These are phyloP conservation scores for Trichocladium uniseriatum DNA, from an alignment of 495 filamentous ascomycete genomes.

Conservation along the genomic window DNA sequence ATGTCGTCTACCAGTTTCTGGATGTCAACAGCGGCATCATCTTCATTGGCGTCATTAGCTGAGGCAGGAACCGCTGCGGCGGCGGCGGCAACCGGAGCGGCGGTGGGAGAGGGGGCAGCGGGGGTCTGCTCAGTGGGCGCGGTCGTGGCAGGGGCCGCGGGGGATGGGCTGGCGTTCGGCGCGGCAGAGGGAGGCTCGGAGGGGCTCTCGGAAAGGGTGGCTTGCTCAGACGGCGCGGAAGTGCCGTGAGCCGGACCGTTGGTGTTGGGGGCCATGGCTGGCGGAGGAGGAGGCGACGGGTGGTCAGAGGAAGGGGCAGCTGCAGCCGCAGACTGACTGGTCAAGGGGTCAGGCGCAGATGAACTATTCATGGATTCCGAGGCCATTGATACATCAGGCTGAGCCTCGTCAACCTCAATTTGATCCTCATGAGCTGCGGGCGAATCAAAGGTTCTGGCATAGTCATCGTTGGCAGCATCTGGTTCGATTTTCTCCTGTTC, in stretches of 20 bases:
- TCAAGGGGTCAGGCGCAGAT: conserved; percentile 26
- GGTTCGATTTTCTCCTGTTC: conserved; percentile 14
- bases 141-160: too few relatives aligned
- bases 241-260: conserved; percentile 6
- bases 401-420: conserved; percentile 25
- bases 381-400: conserved; percentile 36
- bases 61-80: conserved; percentile 15
- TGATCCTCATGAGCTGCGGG: conserved; percentile 23
- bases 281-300: conserved; percentile 7
- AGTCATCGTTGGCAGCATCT: conserved; percentile 35
- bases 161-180: conserved; percentile 13
- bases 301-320: conserved; percentile 19
- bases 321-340: conserved; percentile 19
- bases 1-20: conserved; percentile 44
- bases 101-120: conserved; percentile 7
- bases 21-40: conserved; percentile 38
- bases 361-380: conserved; percentile 32
- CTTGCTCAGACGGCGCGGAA: conserved; percentile 8
- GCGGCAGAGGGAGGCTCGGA: conserved; percentile 9
- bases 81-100: neutral
- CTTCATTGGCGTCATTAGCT: conserved; percentile 25
- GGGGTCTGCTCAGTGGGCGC: conserved; percentile 4
- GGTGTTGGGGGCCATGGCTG: conserved; percentile 11
- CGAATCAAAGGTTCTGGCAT: conserved; percentile 41
- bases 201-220: conserved; percentile 1